Evolutionary conservation across 2,329 filamentous ascomycete genomes (phyloP), one percentile per base, ranked within the genome.

Genomic region (Pyrenochaeta sp.): DNA sequence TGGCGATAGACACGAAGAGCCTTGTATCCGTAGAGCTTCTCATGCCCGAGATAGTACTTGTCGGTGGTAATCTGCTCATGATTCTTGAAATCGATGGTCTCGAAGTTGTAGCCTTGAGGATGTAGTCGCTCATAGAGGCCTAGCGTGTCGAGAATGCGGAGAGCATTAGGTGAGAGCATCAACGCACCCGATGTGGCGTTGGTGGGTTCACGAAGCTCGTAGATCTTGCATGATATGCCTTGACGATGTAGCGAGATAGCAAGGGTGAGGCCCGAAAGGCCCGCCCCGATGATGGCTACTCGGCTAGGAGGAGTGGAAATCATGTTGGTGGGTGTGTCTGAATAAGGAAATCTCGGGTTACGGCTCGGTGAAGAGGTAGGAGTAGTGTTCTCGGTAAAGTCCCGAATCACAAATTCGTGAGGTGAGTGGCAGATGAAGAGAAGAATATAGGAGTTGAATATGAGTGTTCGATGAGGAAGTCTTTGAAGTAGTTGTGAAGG

Each of bases 1-100:
- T 77, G 66, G 3, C 82, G 74, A 49, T 81, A 81, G 22, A 84
- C 74, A 3, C 82, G 76, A 8, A 84, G 65, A 1, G 71, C 81
- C 1, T 74, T 58, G 55, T 82, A 85, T 1, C 76, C 77, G 41
- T 83, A 82, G 26, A 74, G 70, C 3, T 71, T 55, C 6, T 71
- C 53, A 3, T 69, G 61, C 3, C 81, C 80, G 44, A 84, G 78
- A 17, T 80, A 73, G 50, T 77, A 80, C 1, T 44, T 31, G 27
- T 63, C 73, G 11, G 67, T 64, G 13, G 55, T 63, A 1, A 60
- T 44, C 26, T 68, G 53, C 0, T 67, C 56, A 15, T 76, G 73
- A 28, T 75, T 71, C 20, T 69, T 72, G 58, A 79, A 82, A 6
- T 31, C 36, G 7, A 55, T 34, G 6, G 41, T 77, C 2, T 81